Base-by-base conservation (phyloP, 805 yeast species). In the Pichia scutulata region DNA sequence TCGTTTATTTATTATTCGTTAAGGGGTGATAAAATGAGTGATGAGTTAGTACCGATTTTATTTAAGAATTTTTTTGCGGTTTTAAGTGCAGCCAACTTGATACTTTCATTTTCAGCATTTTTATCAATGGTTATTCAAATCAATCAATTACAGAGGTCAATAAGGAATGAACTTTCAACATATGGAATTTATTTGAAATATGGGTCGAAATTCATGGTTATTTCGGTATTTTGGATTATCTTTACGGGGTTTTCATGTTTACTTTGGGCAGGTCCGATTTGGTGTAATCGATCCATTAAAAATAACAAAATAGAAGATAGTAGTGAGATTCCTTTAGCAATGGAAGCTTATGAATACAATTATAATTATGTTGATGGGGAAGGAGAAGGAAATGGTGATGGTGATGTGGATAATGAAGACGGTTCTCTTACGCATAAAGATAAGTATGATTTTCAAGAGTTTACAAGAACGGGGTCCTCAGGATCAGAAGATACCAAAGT, bases 261-360 rank as follows among this genome's bases (percentile, higher is more conserved):
- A 9, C 19, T 54, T 2, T 73, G 77, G 77, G 67, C 65, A 8
- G 74, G 75, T 8, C 73, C 75, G 2, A 53, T 66, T 16, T 73
- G 86, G 85, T 81, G 83, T 66, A 75, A 78, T 8, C 73, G 77
- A 46, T 78, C 80, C 2, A 42, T 41, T 10, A 41, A 43, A 21
- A 39, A 19, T 0, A 2, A 21, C 2, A 39, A 25, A 43, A 22
- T 26, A 13, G 23, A 41, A 5, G 28, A 36, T 3, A 48, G 36
- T n/a, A 51, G 39, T 12, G 50, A 54, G 39, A 49, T 43, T 8
- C 43, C 51, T n/a, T n/a, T 36, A 23, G 4, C 44, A 14, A 41
- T 48, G 39, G 43, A 44, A 14, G 42, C 40, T 19, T 49, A 52
- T 23, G 45, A 43, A 2, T 50, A 28, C 24, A 40, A 47, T 43